These are phyloP conservation scores for Trametes gibbosa DNA, from an alignment of 768 basidiomycete species.

Conservation along the genomic window DNA sequence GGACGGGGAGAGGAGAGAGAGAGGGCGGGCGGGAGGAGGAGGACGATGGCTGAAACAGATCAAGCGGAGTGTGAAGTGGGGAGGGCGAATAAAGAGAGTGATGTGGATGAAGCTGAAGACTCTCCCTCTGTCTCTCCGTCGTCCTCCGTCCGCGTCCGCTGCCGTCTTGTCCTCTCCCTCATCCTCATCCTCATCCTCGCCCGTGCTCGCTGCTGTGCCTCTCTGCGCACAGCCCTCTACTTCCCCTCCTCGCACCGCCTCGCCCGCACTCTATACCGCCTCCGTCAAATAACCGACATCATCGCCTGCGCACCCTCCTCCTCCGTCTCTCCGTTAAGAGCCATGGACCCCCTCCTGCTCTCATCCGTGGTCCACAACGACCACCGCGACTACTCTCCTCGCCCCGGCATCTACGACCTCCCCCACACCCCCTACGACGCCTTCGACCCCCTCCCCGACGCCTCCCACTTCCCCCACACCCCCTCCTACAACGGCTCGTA, in stretches of 20 bases:
- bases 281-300: slow-evolving; percentile 24
- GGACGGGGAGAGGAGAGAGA: neutral
- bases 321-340: slow-evolving; percentile 15
- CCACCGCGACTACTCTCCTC: slow-evolving; percentile 12
- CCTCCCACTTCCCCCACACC: slow-evolving; percentile 45
- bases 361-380: slow-evolving; percentile 15
- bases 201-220: slow-evolving; percentile 8
- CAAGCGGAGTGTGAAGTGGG: slow-evolving; percentile 22
- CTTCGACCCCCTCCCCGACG: slow-evolving; percentile 37
- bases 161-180: neutral
- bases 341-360: slow-evolving; percentile 24
- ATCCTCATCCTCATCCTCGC: neutral
- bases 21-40: neutral
- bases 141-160: neutral
- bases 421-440: slow-evolving; percentile 36
- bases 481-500: slow-evolving; percentile 65
- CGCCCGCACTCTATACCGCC: slow-evolving; percentile 10
- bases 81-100: slow-evolving; percentile 6
- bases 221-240: slow-evolving; percentile 12
- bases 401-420: slow-evolving; percentile 23
- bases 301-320: slow-evolving; percentile 17
- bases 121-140: too few species aligned
- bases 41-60: slow-evolving; percentile 20
- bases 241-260: slow-evolving; percentile 15
- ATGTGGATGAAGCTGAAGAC: too few species aligned